phyloP scores from a whole-genome alignment of 2,329 filamentous ascomycete species.

The Pseudogymnoascus sp. region DNA sequence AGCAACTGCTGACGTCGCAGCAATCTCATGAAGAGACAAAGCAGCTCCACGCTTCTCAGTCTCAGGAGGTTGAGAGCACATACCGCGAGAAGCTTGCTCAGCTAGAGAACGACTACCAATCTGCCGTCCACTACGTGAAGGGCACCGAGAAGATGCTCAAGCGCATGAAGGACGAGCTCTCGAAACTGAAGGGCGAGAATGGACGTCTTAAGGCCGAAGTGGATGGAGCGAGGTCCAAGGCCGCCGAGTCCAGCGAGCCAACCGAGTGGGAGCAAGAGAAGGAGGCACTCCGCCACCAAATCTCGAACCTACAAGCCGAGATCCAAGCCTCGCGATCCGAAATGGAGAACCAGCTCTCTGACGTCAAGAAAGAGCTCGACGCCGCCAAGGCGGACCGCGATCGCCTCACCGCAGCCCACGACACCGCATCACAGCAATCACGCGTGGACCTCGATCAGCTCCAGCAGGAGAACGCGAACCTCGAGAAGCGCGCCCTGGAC shows the following conservation, averaged over 20 bases:
- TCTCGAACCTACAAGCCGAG: constrained; percentile 61
- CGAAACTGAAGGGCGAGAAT: constrained; percentile 84
- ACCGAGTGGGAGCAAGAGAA: constrained; percentile 71
- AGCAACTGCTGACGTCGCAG: constrained; percentile 69
- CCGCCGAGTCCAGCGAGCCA: constrained; percentile 31
- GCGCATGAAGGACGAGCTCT: constrained; percentile 96
- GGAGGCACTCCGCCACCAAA: constrained; percentile 54
- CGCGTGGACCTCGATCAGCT: constrained; percentile 70
- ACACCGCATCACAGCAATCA: constrained; percentile 53
- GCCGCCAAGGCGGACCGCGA: constrained; percentile 62
- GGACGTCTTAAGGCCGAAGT: constrained; percentile 73
- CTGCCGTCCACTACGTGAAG: constrained; percentile 94
- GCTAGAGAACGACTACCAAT: constrained; percentile 95
- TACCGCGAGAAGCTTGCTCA: constrained; percentile 92
- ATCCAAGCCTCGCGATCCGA: constrained; percentile 56
- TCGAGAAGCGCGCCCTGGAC: constrained; percentile 79
- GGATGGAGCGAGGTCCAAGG: constrained; percentile 48
- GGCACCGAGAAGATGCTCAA: constrained; percentile 99
- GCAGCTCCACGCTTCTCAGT: constrained; percentile 64
- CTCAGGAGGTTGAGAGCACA: constrained; percentile 77
- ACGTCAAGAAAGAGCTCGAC: constrained; percentile 62
- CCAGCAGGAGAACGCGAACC: constrained; percentile 68
- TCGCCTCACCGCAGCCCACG: constrained; percentile 46
- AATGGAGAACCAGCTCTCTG: constrained; percentile 63
- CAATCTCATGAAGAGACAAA: constrained; percentile 83